These are phyloP conservation scores for Lepiota venenata DNA, from an alignment of 768 basidiomycete species.

Conservation along the genomic window DNA sequence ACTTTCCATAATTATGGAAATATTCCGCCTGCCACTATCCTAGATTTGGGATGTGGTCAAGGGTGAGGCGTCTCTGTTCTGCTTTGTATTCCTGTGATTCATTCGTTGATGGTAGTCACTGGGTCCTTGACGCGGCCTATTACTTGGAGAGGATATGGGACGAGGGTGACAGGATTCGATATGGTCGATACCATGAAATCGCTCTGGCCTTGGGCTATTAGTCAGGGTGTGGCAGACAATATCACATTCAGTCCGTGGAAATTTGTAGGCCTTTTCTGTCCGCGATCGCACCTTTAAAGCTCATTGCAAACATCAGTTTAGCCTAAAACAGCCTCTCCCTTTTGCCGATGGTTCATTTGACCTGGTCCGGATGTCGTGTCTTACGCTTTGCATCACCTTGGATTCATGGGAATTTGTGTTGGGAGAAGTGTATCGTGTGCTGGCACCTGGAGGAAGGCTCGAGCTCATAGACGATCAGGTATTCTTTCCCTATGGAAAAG, in stretches of 20 bases:
- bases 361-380: slow-evolving; percentile 69
- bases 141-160: slow-evolving; percentile 50
- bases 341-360: slow-evolving; percentile 62
- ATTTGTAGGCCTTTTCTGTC: slow-evolving; percentile 54
- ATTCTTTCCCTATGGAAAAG: slow-evolving; percentile 51
- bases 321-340: slow-evolving; percentile 56
- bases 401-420: slow-evolving; percentile 59
- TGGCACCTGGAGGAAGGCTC: slow-evolving; percentile 56
- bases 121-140: slow-evolving; percentile 63
- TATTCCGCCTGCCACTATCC: slow-evolving; percentile 45
- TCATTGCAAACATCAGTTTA: slow-evolving; percentile 20
- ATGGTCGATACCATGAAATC: slow-evolving; percentile 41
- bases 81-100: background rate
- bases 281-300: slow-evolving; percentile 5
- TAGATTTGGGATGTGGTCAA: slow-evolving; percentile 74
- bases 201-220: slow-evolving; percentile 29
- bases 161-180: slow-evolving; percentile 62
- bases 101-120: slow-evolving; percentile 30
- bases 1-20: slow-evolving; percentile 53
- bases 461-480: slow-evolving; percentile 72
- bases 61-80: slow-evolving; percentile 31
- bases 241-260: slow-evolving; percentile 54
- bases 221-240: slow-evolving; percentile 31
- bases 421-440: slow-evolving; percentile 57
- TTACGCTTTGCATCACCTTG: slow-evolving; percentile 54